Conservation (phyloP, 345 rosid genomes). For the Erysimum cheiranthoides region DNA sequence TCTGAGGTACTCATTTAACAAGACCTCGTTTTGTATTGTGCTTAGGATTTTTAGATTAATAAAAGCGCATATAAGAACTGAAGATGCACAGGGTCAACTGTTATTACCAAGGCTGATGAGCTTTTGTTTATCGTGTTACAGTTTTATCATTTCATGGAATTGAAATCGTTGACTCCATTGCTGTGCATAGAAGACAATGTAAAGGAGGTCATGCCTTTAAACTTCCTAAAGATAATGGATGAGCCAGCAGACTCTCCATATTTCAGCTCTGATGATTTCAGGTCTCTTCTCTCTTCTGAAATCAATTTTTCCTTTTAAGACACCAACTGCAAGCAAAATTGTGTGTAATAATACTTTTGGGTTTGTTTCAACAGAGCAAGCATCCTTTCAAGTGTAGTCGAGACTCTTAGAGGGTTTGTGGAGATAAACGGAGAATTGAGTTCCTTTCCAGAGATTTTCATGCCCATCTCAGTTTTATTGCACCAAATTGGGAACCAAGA, state of each 20-base stretch:
- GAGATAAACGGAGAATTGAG: slow-evolving; percentile 58
- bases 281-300: slow-evolving; percentile 52
- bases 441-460: slow-evolving; percentile 82
- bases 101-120: slow-evolving; percentile 27
- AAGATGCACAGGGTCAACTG: slow-evolving; percentile 3
- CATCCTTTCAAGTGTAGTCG: slow-evolving; percentile 59
- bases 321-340: neutral
- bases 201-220: slow-evolving; percentile 63
- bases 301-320: neutral
- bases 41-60: neutral
- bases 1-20: slow-evolving; percentile 59
- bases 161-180: slow-evolving; percentile 63
- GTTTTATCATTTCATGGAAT: slow-evolving; percentile 71
- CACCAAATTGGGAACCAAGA: slow-evolving; percentile 61
- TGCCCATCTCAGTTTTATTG: slow-evolving; percentile 62
- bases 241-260: slow-evolving; percentile 63
- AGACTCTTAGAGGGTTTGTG: slow-evolving; percentile 71
- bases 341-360: slow-evolving; percentile 21
- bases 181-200: slow-evolving; percentile 50
- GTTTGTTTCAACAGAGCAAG: slow-evolving; percentile 63
- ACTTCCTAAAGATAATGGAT: slow-evolving; percentile 67
- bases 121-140: slow-evolving; percentile 46
- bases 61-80: neutral
- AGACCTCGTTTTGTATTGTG: neutral
- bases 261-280: slow-evolving; percentile 81